Base-by-base conservation (phyloP, 2,329 filamentous ascomycete genomes). In the Monilinia fructigena region DNA sequence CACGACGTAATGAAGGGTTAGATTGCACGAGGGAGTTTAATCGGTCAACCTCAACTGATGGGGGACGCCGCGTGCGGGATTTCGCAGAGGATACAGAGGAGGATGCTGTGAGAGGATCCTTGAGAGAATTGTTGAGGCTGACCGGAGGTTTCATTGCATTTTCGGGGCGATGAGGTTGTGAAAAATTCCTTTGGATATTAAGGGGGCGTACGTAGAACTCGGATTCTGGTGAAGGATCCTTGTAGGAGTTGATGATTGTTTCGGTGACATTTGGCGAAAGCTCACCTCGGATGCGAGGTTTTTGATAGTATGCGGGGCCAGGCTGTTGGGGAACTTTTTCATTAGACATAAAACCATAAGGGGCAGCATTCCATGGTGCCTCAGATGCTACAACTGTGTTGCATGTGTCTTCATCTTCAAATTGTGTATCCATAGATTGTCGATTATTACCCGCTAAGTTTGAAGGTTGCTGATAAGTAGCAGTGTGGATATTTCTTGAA, bases 391-490 rank as follows among this genome's bases (percentile, higher is more conserved):
- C 61, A 40, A 35, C 59, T n/a, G 63, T 64, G 47, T 31, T 60
- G 18, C 65, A 63, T 42, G 53, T 61, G 48, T 68, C 56, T 56
- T 76, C 75, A 50, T 76, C 74, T 64, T 76, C 75, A 54, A 76
- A 76, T 47, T 74, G 71, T n/a, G 75, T 76, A 38, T 67, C 68
- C 35, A 70, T 68, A 53, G 75, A 76, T 55, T 74, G 72, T 58
- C 74, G 68, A 20, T 66, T 71, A 0, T 70, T 58, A 11, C 35
- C 48, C n/a, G 18, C 26, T n/a, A 50, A n/a, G 31, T 47, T 58
- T 47, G 68, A 68, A 47, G 56, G 67, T 26, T 60, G 53, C 2
- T 63, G 50, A 48, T 63, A 65, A 18, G 69, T 20, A 50, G 45
- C 58, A 40, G 45, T 50, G 62, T 60, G 67, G 65, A 48, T 69